Evolutionary conservation across 2,329 filamentous ascomycete genomes (phyloP).

Genomic region (Diplodia corticola): DNA sequence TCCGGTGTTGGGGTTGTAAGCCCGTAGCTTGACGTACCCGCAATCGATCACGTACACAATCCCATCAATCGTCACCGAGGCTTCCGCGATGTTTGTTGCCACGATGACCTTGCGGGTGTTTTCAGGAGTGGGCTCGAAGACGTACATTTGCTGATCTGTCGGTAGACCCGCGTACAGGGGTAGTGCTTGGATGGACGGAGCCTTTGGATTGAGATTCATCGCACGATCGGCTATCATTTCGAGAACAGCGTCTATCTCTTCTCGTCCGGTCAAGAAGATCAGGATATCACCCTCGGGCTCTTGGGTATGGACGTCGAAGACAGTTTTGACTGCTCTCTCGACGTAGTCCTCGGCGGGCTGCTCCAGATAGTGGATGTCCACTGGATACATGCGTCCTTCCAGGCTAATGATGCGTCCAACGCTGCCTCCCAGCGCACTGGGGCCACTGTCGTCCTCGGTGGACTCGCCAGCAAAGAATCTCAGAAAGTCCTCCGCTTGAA

Average conservation of each 20-base stretch:
- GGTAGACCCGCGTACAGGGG: constrained; percentile 88
- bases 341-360: constrained; percentile 82
- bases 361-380: constrained; percentile 81
- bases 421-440: constrained; percentile 41
- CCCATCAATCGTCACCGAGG: constrained; percentile 89
- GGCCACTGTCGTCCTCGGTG: constrained; percentile 36
- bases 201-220: constrained; percentile 60
- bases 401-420: constrained; percentile 73
- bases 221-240: constrained; percentile 75
- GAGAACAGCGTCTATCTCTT: constrained; percentile 86
- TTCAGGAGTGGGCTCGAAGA: constrained; percentile 81
- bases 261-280: constrained; percentile 86
- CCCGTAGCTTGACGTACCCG: constrained; percentile 86
- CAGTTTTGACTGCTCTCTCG: constrained; percentile 75
- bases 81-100: constrained; percentile 94
- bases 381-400: constrained; percentile 84
- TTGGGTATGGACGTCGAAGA: constrained; percentile 82
- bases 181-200: constrained; percentile 65
- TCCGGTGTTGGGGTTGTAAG: constrained; percentile 79
- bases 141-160: constrained; percentile 90
- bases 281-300: constrained; percentile 85
- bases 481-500: constrained; percentile 85
- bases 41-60: constrained; percentile 89
- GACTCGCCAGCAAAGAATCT: constrained; percentile 67
- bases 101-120: constrained; percentile 89